Percentiles rank a stretch among this genome's conserved stretches.
Conservation (phyloP, 2,329 filamentous ascomycete genomes). For the Parascedosporium putredinis region DNA sequence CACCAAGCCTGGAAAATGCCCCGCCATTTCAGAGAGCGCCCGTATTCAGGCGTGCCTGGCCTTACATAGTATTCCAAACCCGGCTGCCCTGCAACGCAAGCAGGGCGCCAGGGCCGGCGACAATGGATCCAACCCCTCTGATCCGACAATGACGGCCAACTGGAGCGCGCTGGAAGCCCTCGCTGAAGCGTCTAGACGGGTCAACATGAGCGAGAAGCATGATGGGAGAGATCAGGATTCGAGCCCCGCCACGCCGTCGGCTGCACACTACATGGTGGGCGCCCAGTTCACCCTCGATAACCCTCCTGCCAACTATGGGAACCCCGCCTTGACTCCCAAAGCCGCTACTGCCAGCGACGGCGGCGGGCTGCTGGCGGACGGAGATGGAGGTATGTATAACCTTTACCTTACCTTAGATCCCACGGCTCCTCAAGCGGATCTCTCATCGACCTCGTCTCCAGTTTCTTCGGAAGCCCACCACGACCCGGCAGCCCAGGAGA, state of each 20-base stretch:
- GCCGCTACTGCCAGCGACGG: too few species aligned
- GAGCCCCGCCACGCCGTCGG: background rate
- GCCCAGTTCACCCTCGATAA: slow-evolving; percentile 41
- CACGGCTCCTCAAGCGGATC: background rate
- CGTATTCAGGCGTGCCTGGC: slow-evolving; percentile 65
- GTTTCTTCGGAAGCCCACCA: background rate
- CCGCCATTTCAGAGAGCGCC: slow-evolving; percentile 63
- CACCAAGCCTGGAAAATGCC: slow-evolving; percentile 63
- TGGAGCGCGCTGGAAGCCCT: slow-evolving; percentile 79
- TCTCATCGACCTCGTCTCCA: background rate
- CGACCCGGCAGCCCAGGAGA: background rate
- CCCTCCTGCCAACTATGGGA: slow-evolving; percentile 39
- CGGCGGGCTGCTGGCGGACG: slow-evolving; percentile 16
- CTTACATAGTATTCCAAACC: slow-evolving; percentile 57
- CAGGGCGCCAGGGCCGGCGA: slow-evolving; percentile 13
- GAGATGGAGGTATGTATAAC: slow-evolving; percentile 25
- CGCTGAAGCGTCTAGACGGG: slow-evolving; percentile 76
- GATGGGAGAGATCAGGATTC: slow-evolving; percentile 19
- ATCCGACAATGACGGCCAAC: slow-evolving; percentile 36
- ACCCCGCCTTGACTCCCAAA: slow-evolving; percentile 7
- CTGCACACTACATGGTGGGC: slow-evolving; percentile 4
- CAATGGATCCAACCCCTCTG: background rate
- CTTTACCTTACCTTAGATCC: background rate
- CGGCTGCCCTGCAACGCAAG: slow-evolving; percentile 22
- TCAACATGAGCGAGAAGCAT: slow-evolving; percentile 55